Percentiles rank a stretch among this genome's conserved stretches.
phyloP scores from a whole-genome alignment of 345 rosid genomes.

The Camelina hispida region DNA sequence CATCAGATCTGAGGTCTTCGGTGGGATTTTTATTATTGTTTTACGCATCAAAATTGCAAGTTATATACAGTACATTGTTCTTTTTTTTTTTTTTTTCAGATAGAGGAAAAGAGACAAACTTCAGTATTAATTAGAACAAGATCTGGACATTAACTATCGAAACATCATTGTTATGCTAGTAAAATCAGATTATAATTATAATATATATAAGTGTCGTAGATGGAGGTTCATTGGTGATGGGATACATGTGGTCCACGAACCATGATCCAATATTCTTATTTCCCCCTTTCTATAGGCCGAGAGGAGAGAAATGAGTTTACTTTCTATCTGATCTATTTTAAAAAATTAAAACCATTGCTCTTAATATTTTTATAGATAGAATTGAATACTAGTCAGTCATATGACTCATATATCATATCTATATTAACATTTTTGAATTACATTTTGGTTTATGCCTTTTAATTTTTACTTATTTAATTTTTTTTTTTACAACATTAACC shows the following conservation, averaged over 20 bases:
- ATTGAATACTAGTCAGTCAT: neutral
- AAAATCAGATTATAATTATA: neutral
- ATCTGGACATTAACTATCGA: constrained; percentile 17
- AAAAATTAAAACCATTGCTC: neutral
- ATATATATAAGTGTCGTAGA: neutral
- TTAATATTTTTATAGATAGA: no score
- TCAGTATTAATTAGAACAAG: neutral
- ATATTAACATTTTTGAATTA: no score
- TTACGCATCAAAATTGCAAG: constrained; percentile 3
- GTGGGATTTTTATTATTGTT: neutral
- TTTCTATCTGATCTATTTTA: no score
- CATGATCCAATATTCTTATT: constrained; percentile 34
- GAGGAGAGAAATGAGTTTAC: neutral
- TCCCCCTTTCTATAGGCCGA: constrained; percentile 22
- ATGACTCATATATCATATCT: no score
- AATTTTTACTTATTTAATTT: no score
- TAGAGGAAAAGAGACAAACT: neutral
- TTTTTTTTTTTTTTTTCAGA: neutral
- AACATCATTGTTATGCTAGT: constrained; percentile 27
- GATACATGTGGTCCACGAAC: constrained; percentile 51
- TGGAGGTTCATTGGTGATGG: constrained; percentile 28
- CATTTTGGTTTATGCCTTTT: no score
- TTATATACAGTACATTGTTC: no score
- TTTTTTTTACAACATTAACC: no score
- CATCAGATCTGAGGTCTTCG: constrained; percentile 19